phyloP scores from a whole-genome alignment of 139 green algal genomes.

The Chlamydomonas urium region DNA sequence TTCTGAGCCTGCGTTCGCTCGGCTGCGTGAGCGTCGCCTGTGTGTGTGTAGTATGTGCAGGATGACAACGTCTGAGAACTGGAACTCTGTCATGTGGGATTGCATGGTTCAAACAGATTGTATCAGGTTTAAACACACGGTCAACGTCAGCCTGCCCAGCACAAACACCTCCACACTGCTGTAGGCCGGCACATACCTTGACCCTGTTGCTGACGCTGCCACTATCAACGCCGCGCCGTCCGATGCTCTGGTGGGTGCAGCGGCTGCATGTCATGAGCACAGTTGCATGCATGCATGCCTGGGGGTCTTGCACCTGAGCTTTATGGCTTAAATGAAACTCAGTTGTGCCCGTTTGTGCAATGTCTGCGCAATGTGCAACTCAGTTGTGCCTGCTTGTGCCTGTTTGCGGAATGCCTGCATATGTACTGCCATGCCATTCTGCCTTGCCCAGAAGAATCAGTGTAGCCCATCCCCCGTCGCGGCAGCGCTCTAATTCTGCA shows the following conservation, averaged over 20 bases:
- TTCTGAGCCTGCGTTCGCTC: not conserved
- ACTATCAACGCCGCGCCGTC: not conserved
- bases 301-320: too few relatives aligned
- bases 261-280: too few relatives aligned
- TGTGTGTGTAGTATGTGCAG: too few relatives aligned
- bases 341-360: too few relatives aligned
- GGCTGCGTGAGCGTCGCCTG: too few relatives aligned
- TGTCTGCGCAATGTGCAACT: not conserved
- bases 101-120: constrained; percentile 15
- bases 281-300: too few relatives aligned
- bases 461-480: constrained; percentile 18
- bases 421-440: too few relatives aligned
- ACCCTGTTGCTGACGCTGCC: not conserved
- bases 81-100: constrained; percentile 26
- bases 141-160: not conserved
- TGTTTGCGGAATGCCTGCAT: too few relatives aligned
- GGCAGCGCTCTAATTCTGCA: constrained; percentile 25
- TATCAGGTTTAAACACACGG: not conserved
- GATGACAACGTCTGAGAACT: constrained; percentile 31
- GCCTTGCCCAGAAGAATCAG: too few relatives aligned
- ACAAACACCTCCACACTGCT: not conserved
- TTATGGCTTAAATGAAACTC: too few relatives aligned
- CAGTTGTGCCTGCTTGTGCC: too few relatives aligned
- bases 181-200: constrained; percentile 13
- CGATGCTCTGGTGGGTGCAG: not conserved